Evolutionary conservation across 148 eudicot genomes (phyloP).

Genomic region (Vaccinium corymbosum): DNA sequence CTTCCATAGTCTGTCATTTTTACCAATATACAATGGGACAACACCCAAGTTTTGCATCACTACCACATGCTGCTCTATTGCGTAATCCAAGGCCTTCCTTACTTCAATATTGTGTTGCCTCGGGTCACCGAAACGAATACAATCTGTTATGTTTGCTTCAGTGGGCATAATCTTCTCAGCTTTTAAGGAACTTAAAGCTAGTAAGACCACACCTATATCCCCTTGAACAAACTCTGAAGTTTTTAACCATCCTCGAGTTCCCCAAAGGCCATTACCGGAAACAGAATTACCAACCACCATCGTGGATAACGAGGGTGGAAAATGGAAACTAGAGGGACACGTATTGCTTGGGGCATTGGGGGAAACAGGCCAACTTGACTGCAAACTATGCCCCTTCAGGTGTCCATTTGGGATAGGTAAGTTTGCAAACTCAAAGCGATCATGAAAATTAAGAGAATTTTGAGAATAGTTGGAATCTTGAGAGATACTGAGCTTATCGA

Average conservation of each 20-base stretch:
- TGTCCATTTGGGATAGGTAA: constrained; percentile 21
- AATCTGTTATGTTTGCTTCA: constrained; percentile 49
- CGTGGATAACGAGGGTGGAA: constrained; percentile 14
- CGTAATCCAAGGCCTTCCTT: constrained; percentile 49
- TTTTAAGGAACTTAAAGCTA: constrained; percentile 44
- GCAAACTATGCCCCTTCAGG: constrained; percentile 23
- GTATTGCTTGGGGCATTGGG: constrained; percentile 20
- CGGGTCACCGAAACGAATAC: constrained; percentile 44
- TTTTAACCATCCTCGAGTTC: constrained; percentile 24
- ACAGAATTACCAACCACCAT: constrained; percentile 10
- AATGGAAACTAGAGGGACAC: constrained; percentile 15
- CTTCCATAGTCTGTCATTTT: constrained; percentile 43
- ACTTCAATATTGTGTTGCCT: constrained; percentile 39
- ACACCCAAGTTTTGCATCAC: constrained; percentile 35
- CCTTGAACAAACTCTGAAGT: constrained; percentile 42
- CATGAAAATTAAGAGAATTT: constrained; percentile 18
- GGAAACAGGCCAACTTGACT: constrained; percentile 19
- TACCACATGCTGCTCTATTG: constrained; percentile 40
- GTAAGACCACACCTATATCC: constrained; percentile 44
- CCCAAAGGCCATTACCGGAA: constrained; percentile 15
- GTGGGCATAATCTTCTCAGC: constrained; percentile 43
- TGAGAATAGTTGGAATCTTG: constrained; percentile 30
- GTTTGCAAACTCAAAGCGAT: constrained; percentile 20
- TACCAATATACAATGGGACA: constrained; percentile 34
- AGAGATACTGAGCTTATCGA: constrained; percentile 29